Evolutionary conservation across 2,329 filamentous ascomycete genomes (phyloP).

Genomic region (Alternaria ventricosa): DNA sequence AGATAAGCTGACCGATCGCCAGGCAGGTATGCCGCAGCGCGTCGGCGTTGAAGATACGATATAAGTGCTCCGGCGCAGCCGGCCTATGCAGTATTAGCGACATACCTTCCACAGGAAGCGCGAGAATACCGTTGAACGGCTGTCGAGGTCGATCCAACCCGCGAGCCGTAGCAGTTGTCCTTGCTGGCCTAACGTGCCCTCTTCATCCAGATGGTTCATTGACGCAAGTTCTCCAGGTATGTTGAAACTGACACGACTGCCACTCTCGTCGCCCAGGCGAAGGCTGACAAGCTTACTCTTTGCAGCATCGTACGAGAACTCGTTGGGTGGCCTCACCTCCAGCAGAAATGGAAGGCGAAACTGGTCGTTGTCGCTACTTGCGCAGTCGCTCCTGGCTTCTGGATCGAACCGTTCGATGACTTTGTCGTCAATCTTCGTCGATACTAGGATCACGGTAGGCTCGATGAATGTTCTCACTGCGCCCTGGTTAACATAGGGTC

Average conservation of each 20-base stretch:
- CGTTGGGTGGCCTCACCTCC: constrained; percentile 71
- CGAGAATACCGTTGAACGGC: constrained; percentile 65
- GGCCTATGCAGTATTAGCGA: constrained; percentile 55
- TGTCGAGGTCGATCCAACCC: constrained; percentile 76
- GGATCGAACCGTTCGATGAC: constrained; percentile 55
- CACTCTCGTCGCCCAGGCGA: constrained; percentile 57
- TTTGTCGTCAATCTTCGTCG: constrained; percentile 61
- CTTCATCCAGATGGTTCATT: constrained; percentile 48
- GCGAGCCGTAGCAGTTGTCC: constrained; percentile 72
- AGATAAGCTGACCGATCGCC: constrained; percentile 62
- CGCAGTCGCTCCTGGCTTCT: constrained; percentile 46
- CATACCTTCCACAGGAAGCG: neutral
- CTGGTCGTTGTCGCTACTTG: constrained; percentile 49
- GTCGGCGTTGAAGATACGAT: constrained; percentile 75
- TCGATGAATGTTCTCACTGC: constrained; percentile 67
- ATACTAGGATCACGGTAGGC: constrained; percentile 66
- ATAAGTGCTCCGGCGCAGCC: constrained; percentile 89
- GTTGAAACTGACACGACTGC: constrained; percentile 62
- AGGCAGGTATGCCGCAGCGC: constrained; percentile 67
- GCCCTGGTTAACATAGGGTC: neutral
- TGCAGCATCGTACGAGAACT: constrained; percentile 74
- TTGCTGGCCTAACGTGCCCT: constrained; percentile 62
- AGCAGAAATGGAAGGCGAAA: constrained; percentile 66
- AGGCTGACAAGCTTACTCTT: constrained; percentile 70
- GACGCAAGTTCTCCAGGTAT: constrained; percentile 63